A percentile compares a stretch with the other conserved stretches of the same genome.
phyloP scores from a whole-genome alignment of 768 basidiomycete genomes.

The Trametes cingulata region DNA sequence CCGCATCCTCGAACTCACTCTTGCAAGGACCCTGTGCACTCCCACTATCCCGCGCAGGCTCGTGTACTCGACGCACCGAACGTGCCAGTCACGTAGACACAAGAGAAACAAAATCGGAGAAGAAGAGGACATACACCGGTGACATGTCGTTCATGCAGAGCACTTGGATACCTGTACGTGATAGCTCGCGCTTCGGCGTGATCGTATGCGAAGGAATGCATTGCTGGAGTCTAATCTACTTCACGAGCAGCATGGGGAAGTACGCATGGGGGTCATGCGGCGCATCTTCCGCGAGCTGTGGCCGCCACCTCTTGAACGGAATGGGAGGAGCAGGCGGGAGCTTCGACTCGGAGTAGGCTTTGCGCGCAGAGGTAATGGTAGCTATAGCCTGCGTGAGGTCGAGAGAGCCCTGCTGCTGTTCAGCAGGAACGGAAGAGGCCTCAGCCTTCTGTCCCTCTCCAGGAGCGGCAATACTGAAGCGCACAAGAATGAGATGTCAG shows the following conservation, averaged over 20 bases:
- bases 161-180: too few species aligned
- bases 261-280: conserved; percentile 82
- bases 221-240: conserved; percentile 30
- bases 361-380: conserved; percentile 54
- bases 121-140: too few species aligned
- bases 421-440: conserved; percentile 43
- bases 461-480: conserved; percentile 56
- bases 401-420: conserved; percentile 41
- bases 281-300: conserved; percentile 69
- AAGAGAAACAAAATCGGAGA: too few species aligned
- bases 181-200: neutral
- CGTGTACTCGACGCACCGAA: too few species aligned
- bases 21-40: too few species aligned
- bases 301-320: conserved; percentile 72
- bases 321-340: conserved; percentile 77
- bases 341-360: conserved; percentile 59
- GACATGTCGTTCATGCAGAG: too few species aligned
- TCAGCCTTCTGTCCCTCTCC: conserved; percentile 40
- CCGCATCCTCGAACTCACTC: too few species aligned
- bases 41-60: too few species aligned
- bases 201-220: neutral
- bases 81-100: too few species aligned
- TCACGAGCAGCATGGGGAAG: conserved; percentile 73
- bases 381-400: conserved; percentile 76
- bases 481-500: conserved; percentile 3